Evolutionary conservation across 1,139 yeast genomes (phyloP).

Genomic region (Sugiyamaella novakii): DNA sequence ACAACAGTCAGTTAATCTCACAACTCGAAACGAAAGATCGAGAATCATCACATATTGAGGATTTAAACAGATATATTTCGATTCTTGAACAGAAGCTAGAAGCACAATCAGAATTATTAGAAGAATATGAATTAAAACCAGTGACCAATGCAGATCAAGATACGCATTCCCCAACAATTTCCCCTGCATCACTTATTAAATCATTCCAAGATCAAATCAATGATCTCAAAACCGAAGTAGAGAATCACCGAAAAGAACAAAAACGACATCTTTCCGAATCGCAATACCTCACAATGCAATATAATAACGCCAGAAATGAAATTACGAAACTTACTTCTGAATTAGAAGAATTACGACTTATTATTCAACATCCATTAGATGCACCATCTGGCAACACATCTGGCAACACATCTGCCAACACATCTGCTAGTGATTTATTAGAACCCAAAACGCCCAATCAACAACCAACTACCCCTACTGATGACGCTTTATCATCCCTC

Average conservation of each 20-base stretch:
- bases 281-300: conserved; percentile 33
- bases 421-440: conserved; percentile 5
- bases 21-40: conserved; percentile 13
- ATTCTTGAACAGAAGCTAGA: conserved; percentile 9
- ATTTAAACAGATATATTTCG: conserved; percentile 10
- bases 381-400: not conserved
- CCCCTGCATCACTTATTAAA: conserved; percentile 3
- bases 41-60: conserved; percentile 21
- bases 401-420: conserved; percentile 6
- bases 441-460: conserved; percentile 12
- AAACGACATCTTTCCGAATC: conserved; percentile 29
- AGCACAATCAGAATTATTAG: conserved; percentile 7
- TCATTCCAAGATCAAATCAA: conserved; percentile 4
- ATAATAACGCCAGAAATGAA: conserved; percentile 31
- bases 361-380: not conserved
- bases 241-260: conserved; percentile 30
- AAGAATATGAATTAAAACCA: conserved; percentile 19
- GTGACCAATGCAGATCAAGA: conserved; percentile 1
- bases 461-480: not conserved
- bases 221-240: conserved; percentile 26
- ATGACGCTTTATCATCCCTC: not conserved
- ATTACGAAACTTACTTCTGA: conserved; percentile 22
- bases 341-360: conserved; percentile 23
- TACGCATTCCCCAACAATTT: not conserved
- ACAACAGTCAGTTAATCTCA: conserved; percentile 22